phyloP scores from a whole-genome alignment of 2,329 filamentous ascomycete species.

The Fusarium subtropicale region DNA sequence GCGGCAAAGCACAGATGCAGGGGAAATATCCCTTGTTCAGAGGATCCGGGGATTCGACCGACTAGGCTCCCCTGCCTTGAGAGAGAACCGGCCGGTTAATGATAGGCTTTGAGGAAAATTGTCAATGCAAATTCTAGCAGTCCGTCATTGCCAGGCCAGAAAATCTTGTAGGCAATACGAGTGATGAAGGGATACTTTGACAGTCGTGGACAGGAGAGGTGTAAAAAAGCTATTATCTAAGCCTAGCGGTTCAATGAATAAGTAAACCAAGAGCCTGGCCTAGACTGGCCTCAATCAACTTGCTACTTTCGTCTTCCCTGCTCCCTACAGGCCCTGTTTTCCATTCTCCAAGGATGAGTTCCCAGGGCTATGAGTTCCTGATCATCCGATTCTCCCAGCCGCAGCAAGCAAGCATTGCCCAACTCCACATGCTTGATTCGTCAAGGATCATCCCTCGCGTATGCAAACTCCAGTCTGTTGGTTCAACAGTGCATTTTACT shows the following conservation, averaged over 20 bases:
- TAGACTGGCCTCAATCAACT: too few relatives aligned
- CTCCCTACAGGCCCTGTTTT: too few relatives aligned
- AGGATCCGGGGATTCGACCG: conserved; percentile 9
- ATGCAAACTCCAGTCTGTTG: background rate
- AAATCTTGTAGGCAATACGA: background rate
- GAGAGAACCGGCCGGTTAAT: background rate
- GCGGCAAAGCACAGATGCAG: conserved; percentile 6
- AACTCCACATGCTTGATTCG: background rate
- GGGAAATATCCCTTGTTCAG: background rate
- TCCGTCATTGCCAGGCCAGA: background rate
- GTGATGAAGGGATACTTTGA: background rate
- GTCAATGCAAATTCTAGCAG: background rate
- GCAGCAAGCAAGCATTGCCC: background rate
- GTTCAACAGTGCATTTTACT: background rate
- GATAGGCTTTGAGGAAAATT: background rate
- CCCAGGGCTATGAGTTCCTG: background rate
- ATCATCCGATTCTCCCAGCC: background rate
- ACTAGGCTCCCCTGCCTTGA: background rate
- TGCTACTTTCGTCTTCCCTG: background rate
- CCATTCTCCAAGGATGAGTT: background rate
- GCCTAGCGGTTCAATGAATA: background rate
- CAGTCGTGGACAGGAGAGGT: too few relatives aligned
- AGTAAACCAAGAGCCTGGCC: background rate
- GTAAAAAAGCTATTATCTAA: background rate
- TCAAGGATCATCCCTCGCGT: background rate